Evolutionary conservation across 2,329 filamentous ascomycete species (phyloP).

Genomic region (Diaporthe eres): DNA sequence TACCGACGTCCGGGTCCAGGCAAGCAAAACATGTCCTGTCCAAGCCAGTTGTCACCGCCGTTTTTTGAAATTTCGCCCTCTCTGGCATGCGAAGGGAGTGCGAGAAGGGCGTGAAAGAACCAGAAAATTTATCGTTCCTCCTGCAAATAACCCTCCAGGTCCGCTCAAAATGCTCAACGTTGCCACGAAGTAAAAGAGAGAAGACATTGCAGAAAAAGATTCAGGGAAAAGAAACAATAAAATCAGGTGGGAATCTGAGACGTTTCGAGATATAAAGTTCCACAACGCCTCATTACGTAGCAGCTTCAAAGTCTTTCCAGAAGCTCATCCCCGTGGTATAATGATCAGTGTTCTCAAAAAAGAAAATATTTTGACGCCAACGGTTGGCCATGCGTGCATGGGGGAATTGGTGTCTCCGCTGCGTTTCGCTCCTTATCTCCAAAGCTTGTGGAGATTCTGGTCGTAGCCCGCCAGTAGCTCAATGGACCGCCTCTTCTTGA

Average conservation of each 20-base stretch:
- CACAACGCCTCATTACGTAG: slow-evolving; percentile 41
- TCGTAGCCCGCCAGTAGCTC: slow-evolving; percentile 41
- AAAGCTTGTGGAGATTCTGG: slow-evolving; percentile 39
- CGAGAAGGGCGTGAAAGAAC: background rate
- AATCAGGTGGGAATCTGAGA: slow-evolving; percentile 29
- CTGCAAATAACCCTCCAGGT: background rate
- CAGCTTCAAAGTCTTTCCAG: slow-evolving; percentile 29
- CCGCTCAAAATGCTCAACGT: slow-evolving; percentile 28
- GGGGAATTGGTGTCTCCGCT: slow-evolving; percentile 24
- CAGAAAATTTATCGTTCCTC: background rate
- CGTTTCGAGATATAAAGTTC: slow-evolving; percentile 35
- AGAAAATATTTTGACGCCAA: background rate
- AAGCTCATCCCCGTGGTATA: slow-evolving; percentile 37
- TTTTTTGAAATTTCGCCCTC: background rate
- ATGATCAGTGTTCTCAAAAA: slow-evolving; percentile 12
- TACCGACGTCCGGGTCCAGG: slow-evolving; percentile 16
- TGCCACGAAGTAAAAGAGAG: background rate
- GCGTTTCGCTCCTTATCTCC: slow-evolving; percentile 36
- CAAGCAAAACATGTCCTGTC: slow-evolving; percentile 15
- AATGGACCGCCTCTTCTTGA: slow-evolving; percentile 40
- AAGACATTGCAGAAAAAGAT: background rate
- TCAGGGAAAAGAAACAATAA: background rate
- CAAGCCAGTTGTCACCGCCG: slow-evolving; percentile 34
- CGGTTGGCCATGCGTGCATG: slow-evolving; percentile 27
- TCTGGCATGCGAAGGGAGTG: background rate